Base-by-base conservation (phyloP, 2,329 filamentous ascomycete genomes). In the Beauveria scarabaeidicola region DNA sequence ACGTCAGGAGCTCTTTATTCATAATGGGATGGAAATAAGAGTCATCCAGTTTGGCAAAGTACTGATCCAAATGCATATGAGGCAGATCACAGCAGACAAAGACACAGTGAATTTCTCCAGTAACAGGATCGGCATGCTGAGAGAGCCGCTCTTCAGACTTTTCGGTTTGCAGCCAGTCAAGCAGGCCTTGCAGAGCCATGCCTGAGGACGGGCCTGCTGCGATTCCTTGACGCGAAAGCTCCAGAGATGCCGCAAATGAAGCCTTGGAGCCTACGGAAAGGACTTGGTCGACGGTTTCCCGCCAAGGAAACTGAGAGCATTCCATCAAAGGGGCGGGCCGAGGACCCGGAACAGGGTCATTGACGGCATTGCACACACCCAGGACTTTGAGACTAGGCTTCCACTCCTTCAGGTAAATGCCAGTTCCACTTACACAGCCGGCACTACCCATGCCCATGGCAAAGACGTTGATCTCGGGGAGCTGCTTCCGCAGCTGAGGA, bases 81-180 rank as follows among this genome's bases (percentile, higher is more conserved):
- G 83, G 83, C 21, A 86, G 68, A 62, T 86, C 83, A 61, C 81
- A 84, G 68, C 82, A 86, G 36, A 85, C 71, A 67, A 86, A 86
- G 3, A 84, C 81, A 50, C 79, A 82, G 56, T 79, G 72, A 10
- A 78, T 73, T 74, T 77, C 71, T 3, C 78, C 77, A 23, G 43
- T 21, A 50, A 77, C 72, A 1, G 72, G 68, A 2, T 76, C 77
- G 4, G 75, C 72, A 10, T 84, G 67, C n/a, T 76, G 69, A 1
- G 69, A 61, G 5, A 84, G 67, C 0, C 70, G 77, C 1, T 75
- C 77, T 0, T 73, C 73, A 0, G 69, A 67, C 66, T 82, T 83
- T 19, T 70, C 68, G 62, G 77, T 78, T 58, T 75, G 72, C 2
- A 84, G 66, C 60, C 77, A 76, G 53, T 81, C 74, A 61, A 78